These are phyloP conservation scores for Pseudozyma sp. DNA, from an alignment of 1,284 basidiomycete genomes.

Conservation along the genomic window DNA sequence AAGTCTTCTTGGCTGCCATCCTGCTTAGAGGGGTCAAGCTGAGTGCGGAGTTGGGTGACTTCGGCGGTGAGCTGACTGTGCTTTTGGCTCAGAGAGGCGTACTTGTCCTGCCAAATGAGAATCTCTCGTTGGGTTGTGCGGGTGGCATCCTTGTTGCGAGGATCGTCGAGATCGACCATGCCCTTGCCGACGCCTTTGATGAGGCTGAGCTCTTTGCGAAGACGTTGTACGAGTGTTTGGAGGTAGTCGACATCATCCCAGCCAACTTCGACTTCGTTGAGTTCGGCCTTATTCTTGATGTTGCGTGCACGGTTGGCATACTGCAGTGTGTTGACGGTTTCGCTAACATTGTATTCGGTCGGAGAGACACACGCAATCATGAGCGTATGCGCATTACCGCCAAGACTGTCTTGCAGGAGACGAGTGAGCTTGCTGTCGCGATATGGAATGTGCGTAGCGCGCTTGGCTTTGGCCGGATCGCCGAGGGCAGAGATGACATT, in stretches of 20 bases:
- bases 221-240: slow-evolving; percentile 73
- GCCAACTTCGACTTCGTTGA: slow-evolving; percentile 94
- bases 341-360: slow-evolving; percentile 91
- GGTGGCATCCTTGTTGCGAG: slow-evolving; percentile 34
- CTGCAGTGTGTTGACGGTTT: slow-evolving; percentile 96
- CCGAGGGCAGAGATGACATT: slow-evolving; percentile 98
- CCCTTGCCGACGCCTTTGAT: slow-evolving; percentile 76
- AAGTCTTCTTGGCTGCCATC: slow-evolving; percentile 78
- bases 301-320: slow-evolving; percentile 97
- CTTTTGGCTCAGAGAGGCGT: slow-evolving; percentile 83
- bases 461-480: slow-evolving; percentile 79
- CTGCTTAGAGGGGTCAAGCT: slow-evolving; percentile 61
- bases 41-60: slow-evolving; percentile 73
- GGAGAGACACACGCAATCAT: slow-evolving; percentile 99
- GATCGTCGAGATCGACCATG: slow-evolving; percentile 35
- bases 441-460: slow-evolving; percentile 84
- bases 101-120: slow-evolving; percentile 81
- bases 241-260: slow-evolving; percentile 99
- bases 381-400: slow-evolving; percentile 95
- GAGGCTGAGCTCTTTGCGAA: slow-evolving; percentile 85
- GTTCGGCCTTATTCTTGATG: slow-evolving; percentile 92
- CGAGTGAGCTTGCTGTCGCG: slow-evolving; percentile 97
- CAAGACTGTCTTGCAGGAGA: slow-evolving; percentile 93
- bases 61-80: slow-evolving; percentile 88
- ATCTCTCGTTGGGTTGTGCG: slow-evolving; percentile 74